phyloP scores from a whole-genome alignment of 257 asterid genomes.

The Cruciata laevipes region DNA sequence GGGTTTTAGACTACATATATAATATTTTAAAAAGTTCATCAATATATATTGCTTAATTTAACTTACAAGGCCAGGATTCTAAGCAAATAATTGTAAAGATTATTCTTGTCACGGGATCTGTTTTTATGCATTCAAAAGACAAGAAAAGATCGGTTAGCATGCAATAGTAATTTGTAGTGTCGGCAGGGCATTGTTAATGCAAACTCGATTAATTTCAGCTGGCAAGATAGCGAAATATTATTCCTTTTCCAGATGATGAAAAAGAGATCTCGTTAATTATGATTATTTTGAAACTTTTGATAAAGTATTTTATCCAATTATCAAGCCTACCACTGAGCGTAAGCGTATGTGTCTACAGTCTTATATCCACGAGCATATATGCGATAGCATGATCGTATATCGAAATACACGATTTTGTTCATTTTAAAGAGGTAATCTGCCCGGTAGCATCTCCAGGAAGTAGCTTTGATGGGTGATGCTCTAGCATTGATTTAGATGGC shows the following conservation, averaged over 20 bases:
- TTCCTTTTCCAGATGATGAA: background rate
- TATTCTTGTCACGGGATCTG: background rate
- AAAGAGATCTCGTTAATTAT: background rate
- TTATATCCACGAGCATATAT: background rate
- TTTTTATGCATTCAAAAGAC: background rate
- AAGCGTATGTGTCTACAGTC: no score
- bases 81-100: background rate
- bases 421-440: no score
- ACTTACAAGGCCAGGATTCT: no score
- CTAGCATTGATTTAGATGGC: no score
- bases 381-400: no score
- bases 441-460: no score
- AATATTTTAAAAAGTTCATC: no score
- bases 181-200: background rate
- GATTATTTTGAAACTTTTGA: background rate
- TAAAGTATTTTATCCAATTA: background rate
- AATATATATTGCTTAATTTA: no score
- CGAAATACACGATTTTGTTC: no score
- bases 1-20: no score
- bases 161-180: background rate
- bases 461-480: no score
- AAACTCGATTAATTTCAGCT: background rate
- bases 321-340: background rate
- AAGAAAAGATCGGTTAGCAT: background rate
- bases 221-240: background rate